Conservation (phyloP, 164 flowering plant genomes). For the Magnolia officinalis region DNA sequence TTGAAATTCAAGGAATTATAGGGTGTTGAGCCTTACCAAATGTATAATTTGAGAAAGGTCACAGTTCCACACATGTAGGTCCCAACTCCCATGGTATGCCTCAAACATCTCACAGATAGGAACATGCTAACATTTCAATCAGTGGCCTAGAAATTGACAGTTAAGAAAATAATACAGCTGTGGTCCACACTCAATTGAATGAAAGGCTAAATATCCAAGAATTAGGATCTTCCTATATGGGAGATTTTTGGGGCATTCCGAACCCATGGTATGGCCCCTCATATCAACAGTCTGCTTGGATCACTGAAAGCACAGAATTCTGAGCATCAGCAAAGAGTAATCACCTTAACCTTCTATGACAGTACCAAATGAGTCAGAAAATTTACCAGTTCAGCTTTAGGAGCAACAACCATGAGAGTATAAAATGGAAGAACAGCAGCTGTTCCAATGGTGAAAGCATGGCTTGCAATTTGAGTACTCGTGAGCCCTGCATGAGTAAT, state of each 20-base stretch:
- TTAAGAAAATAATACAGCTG: not conserved
- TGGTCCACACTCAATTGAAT: not conserved
- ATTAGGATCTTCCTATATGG: not conserved
- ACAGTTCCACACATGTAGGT: too few species aligned
- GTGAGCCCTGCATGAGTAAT: slow-evolving; percentile 54
- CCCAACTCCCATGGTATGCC: not conserved
- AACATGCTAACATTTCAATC: not conserved
- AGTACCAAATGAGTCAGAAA: not conserved
- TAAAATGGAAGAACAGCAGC: slow-evolving; percentile 95
- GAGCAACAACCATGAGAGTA: slow-evolving; percentile 89
- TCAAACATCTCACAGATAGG: not conserved
- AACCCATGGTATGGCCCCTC: not conserved
- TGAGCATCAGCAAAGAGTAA: not conserved
- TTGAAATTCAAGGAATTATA: too few species aligned
- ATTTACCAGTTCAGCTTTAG: slow-evolving; percentile 66
- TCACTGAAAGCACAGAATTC: not conserved
- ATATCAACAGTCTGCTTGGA: not conserved
- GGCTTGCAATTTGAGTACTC: slow-evolving; percentile 66
- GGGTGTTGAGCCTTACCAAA: too few species aligned
- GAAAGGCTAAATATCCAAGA: not conserved
- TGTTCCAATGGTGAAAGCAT: slow-evolving; percentile 76
- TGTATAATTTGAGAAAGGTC: too few species aligned
- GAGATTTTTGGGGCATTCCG: not conserved
- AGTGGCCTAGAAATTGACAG: not conserved
- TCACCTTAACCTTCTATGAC: not conserved